Evolutionary conservation across 1,284 basidiomycete species (phyloP).

Genomic region (Phellopilus nigrolimitatus): DNA sequence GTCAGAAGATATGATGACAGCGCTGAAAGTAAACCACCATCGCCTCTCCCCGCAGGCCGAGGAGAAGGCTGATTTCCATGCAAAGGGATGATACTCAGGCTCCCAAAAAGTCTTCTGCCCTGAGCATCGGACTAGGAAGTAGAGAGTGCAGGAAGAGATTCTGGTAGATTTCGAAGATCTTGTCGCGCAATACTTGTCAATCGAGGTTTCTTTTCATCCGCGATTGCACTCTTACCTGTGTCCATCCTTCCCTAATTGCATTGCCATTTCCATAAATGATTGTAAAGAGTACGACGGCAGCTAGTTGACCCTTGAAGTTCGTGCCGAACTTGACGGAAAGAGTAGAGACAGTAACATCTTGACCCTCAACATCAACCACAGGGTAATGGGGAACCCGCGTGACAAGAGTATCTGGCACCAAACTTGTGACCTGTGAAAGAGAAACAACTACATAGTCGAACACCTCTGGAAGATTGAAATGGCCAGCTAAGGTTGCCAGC

Average conservation of each 20-base stretch:
- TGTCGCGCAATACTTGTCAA: constrained; percentile 15
- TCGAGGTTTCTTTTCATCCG: constrained; percentile 1
- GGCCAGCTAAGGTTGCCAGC: constrained; percentile 89
- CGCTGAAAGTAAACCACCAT: constrained; percentile 89
- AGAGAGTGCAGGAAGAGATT: constrained; percentile 93
- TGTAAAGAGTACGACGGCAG: constrained; percentile 96
- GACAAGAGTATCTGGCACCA: constrained; percentile 71
- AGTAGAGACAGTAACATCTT: constrained; percentile 85
- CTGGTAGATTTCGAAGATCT: constrained; percentile 98
- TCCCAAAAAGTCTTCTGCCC: constrained; percentile 95
- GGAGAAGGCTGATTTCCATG: constrained; percentile 70
- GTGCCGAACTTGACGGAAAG: constrained; percentile 92
- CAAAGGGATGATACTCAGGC: constrained; percentile 84
- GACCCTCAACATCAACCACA: constrained; percentile 88
- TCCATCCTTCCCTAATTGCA: constrained; percentile 92
- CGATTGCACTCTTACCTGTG: constrained; percentile 54
- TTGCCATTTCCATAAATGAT: constrained; percentile 98
- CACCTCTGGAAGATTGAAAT: constrained; percentile 88
- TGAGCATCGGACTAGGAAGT: constrained; percentile 82
- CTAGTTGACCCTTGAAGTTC: constrained; percentile 94
- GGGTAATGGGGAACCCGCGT: constrained; percentile 83
- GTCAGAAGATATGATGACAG: constrained; percentile 96
- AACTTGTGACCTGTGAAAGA: constrained; percentile 81
- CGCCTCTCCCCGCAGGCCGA: constrained; percentile 62
- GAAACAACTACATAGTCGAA: constrained; percentile 96